These are phyloP conservation scores for Xylariaceae sp. DNA, from an alignment of 2,329 filamentous ascomycete species.

Conservation along the genomic window DNA sequence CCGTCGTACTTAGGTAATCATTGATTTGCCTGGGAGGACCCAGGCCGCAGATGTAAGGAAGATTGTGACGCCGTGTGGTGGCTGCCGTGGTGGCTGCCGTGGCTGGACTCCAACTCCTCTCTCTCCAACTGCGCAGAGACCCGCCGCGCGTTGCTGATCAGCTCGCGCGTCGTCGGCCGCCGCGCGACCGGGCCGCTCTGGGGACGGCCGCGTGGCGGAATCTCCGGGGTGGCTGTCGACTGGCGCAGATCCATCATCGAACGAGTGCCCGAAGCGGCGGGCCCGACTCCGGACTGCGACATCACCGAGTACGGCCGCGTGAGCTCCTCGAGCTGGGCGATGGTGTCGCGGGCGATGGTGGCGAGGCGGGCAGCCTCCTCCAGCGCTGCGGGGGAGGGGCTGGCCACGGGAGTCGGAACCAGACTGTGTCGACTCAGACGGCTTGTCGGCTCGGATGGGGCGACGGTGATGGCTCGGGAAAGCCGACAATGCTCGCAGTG, in stretches of 20 bases:
- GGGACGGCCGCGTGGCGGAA: conserved; percentile 1
- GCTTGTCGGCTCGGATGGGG: conserved; percentile 3
- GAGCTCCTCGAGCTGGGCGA: conserved; percentile 14
- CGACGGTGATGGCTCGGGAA: conserved; percentile 7
- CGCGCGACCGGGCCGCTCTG: not conserved
- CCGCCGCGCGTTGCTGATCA: conserved; percentile 10
- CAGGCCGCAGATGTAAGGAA: no score
- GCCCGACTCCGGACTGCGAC: not conserved
- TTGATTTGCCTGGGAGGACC: no score
- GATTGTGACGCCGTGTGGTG: no score
- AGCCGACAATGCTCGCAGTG: conserved; percentile 16
- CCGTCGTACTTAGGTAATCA: no score
- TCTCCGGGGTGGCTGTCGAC: conserved; percentile 4
- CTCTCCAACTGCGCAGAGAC: conserved; percentile 14
- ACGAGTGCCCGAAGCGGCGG: conserved; percentile 1
- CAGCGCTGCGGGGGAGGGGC: conserved; percentile 5
- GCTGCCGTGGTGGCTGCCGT: no score
- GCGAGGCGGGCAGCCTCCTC: conserved; percentile 15
- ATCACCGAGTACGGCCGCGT: conserved; percentile 8
- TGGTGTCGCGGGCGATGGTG: conserved; percentile 11
- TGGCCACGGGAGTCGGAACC: not conserved
- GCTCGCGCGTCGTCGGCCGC: conserved; percentile 10
- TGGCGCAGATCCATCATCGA: not conserved
- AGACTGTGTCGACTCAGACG: conserved; percentile 1
- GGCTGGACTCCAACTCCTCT: conserved; percentile 8